Conservation (phyloP, 2,329 filamentous ascomycete species). For the Colletotrichum viniferum region DNA sequence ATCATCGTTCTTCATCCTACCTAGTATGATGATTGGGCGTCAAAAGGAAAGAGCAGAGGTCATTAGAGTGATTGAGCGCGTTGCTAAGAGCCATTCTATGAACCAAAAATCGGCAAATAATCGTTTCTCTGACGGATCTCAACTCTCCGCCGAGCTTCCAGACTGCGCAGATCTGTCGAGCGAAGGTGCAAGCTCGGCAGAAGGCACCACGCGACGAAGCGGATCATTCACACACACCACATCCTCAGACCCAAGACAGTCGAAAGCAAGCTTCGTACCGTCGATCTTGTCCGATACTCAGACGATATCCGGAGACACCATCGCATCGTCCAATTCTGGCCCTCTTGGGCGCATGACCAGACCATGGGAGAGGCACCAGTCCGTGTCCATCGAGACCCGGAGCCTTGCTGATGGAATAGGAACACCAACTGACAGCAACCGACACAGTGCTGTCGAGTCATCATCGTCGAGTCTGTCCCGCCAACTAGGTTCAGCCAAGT, state of each 20-base stretch:
- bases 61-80: constrained; percentile 76
- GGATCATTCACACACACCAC: constrained; percentile 53
- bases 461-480: constrained; percentile 55
- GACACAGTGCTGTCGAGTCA: constrained; percentile 49
- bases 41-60: constrained; percentile 73
- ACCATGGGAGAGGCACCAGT: constrained; percentile 58
- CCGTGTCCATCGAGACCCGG: constrained; percentile 53
- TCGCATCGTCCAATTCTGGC: constrained; percentile 50
- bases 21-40: constrained; percentile 80
- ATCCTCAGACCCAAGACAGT: constrained; percentile 43
- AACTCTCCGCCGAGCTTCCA: constrained; percentile 53
- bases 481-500: constrained; percentile 61
- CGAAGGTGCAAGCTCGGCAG: constrained; percentile 63
- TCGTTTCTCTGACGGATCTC: constrained; percentile 59
- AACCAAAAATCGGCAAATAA: constrained; percentile 44
- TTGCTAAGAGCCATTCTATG: constrained; percentile 67
- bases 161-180: constrained; percentile 60
- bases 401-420: constrained; percentile 49
- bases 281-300: constrained; percentile 45
- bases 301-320: constrained; percentile 48
- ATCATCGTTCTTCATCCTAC: constrained; percentile 90
- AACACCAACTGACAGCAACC: constrained; percentile 40
- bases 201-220: constrained; percentile 53
- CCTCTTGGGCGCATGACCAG: constrained; percentile 42
- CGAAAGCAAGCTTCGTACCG: constrained; percentile 43